phyloP scores from a whole-genome alignment of 495 filamentous ascomycete species.

The Talaromyces borbonicus region DNA sequence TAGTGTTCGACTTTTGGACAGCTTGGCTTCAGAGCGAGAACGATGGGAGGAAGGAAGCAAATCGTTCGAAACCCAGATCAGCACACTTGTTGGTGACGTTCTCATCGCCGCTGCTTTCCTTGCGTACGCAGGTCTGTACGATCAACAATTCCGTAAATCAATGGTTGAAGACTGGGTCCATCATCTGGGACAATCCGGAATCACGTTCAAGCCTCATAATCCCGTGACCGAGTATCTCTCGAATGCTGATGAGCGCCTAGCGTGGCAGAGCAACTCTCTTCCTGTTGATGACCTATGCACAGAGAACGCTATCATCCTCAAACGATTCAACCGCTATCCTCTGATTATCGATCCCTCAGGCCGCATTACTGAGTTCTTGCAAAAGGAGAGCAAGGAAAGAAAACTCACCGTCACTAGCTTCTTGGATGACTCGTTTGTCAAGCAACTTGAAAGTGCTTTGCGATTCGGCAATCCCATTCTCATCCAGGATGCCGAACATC shows the following conservation, averaged over 20 bases:
- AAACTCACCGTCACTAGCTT: constrained; percentile 96
- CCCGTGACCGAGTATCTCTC: constrained; percentile 95
- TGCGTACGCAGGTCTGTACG: constrained; percentile 95
- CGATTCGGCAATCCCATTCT: constrained; percentile 98
- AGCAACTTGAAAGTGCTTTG: constrained; percentile 90
- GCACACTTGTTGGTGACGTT: constrained; percentile 91
- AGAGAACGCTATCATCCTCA: constrained; percentile 94
- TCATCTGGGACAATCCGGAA: constrained; percentile 80
- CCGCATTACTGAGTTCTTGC: constrained; percentile 85
- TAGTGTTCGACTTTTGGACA: constrained; percentile 88
- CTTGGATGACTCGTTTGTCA: constrained; percentile 94
- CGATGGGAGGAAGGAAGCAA: constrained; percentile 96
- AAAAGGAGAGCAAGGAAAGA: constrained; percentile 86
- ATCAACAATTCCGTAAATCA: constrained; percentile 92
- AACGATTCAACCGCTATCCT: constrained; percentile 96
- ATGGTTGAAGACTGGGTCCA: constrained; percentile 97
- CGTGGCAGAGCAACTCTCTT: constrained; percentile 90
- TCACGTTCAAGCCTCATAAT: constrained; percentile 86
- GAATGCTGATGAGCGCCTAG: constrained; percentile 86
- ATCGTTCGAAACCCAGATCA: constrained; percentile 95
- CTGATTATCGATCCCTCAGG: constrained; percentile 97
- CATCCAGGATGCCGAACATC: constrained; percentile 94
- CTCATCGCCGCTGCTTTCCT: constrained; percentile 91
- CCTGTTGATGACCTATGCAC: constrained; percentile 99
- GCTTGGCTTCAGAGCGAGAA: constrained; percentile 81